Base-by-base conservation (phyloP, 257 asterid species). In the Solanum habrochaites region DNA sequence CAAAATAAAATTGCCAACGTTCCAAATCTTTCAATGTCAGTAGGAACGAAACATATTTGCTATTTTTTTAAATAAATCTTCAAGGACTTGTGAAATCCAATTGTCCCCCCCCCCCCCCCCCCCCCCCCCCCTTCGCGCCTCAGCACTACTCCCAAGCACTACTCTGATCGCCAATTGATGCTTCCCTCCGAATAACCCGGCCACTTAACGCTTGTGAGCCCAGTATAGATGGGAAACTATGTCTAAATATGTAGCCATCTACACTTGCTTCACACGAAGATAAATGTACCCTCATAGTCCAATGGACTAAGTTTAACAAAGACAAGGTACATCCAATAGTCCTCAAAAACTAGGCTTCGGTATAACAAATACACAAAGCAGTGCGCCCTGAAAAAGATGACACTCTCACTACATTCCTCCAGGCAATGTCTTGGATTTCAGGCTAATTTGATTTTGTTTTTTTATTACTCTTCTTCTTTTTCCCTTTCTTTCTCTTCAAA, bases 161-260 rank as follows among this genome's bases (percentile, higher is more conserved):
- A n/a, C n/a, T n/a, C n/a, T n/a, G n/a, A n/a, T n/a, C n/a, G 97
- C 90, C 95, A 85, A 84, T 92, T 91, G n/a, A 95, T 94, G 89
- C 90, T 89, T 85, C n/a, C 98, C 98, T 83, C 94, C 93, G 11
- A 94, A 93, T 27, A 94, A 94, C 85, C 99, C 98, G 43, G 95
- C 96, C 94, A 95, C 80, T 89, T 89, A 92, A 88, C n/a, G 97
- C 96, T 60, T 96, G 93, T 94, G 88, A 86, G 93, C 98, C 88
- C 98, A 96, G n/a, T 92, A 89, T 29, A 95, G 85, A 81, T 96
- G 99, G 88, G 96, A 92, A 87, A 90, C 88, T n/a, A 87, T 96
- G 99, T 45, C 97, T 98, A 89, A 98, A 95, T 87, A 88, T 64
- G 74, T 40, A 29, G 21, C 91, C 95, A 11, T 88, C 86, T 6